Evolutionary conservation across 768 basidiomycete genomes (phyloP).

Genomic region (Terana coerulea): DNA sequence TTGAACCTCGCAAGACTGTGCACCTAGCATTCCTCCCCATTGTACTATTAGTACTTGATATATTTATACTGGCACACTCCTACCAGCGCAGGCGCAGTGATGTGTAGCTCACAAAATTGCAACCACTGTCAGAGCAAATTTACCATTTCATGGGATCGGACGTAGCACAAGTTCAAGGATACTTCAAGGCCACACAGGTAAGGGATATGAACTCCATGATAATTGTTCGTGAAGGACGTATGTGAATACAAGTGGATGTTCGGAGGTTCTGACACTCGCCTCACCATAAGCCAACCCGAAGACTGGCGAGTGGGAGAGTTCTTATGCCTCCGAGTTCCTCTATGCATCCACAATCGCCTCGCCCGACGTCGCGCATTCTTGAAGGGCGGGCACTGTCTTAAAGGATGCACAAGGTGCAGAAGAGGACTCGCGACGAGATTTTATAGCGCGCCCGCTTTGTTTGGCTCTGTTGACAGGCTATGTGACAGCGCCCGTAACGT

Average conservation of each 20-base stretch:
- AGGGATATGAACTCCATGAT: too few relatives aligned
- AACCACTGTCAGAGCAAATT: too few relatives aligned
- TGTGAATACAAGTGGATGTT: constrained; percentile 35
- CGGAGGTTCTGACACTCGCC: constrained; percentile 60
- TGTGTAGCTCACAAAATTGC: too few relatives aligned
- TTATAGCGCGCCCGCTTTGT: constrained; percentile 5
- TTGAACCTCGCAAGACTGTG: neutral
- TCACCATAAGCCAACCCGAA: constrained; percentile 35
- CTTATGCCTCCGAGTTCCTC: constrained; percentile 52
- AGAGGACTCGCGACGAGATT: neutral
- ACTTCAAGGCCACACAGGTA: too few relatives aligned
- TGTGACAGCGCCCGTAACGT: constrained; percentile 3
- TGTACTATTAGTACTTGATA: neutral
- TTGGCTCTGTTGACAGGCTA: neutral
- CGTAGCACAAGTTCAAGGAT: too few relatives aligned
- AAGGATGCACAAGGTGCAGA: constrained; percentile 44
- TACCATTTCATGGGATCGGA: too few relatives aligned
- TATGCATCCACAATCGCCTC: constrained; percentile 73
- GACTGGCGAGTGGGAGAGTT: constrained; percentile 45
- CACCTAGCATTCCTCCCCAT: neutral
- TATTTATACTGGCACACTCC: neutral
- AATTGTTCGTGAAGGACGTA: too few relatives aligned
- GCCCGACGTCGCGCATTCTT: constrained; percentile 36
- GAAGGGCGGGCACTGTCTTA: constrained; percentile 72
- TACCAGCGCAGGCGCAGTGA: neutral